Evolutionary conservation across 2,329 filamentous ascomycete species (phyloP).

Genomic region (Orbilia javanica): DNA sequence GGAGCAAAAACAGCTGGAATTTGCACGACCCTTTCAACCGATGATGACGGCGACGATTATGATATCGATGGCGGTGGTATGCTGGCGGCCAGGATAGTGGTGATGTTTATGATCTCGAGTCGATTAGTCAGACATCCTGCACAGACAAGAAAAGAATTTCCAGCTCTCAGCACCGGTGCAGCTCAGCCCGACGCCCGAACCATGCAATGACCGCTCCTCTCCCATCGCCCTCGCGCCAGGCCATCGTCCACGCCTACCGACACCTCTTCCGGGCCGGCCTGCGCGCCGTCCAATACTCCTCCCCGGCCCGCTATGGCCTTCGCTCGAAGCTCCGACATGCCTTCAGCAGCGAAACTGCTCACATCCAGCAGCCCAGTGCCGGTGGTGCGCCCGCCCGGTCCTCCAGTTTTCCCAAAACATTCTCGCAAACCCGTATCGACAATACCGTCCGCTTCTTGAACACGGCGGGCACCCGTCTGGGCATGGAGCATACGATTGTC

Average conservation of each 20-base stretch:
- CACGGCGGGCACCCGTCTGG: constrained; percentile 73
- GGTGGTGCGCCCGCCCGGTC: constrained; percentile 25
- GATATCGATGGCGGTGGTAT: not conserved
- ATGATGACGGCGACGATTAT: not conserved
- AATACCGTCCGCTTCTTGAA: constrained; percentile 79
- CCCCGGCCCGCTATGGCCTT: constrained; percentile 75
- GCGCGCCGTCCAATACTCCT: constrained; percentile 78
- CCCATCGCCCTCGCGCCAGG: constrained; percentile 61
- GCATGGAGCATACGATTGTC: constrained; percentile 78
- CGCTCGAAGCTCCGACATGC: constrained; percentile 73
- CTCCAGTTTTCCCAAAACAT: constrained; percentile 61
- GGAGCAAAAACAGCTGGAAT: not conserved
- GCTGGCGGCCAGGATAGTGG: no score
- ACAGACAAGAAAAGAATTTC: not conserved
- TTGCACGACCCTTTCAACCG: no score
- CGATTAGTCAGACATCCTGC: not conserved
- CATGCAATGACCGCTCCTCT: constrained; percentile 6
- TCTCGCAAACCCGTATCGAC: constrained; percentile 70
- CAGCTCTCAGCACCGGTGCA: not conserved
- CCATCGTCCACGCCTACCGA: constrained; percentile 76
- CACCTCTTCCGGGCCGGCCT: constrained; percentile 76
- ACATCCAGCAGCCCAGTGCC: constrained; percentile 60
- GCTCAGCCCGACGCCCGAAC: not conserved
- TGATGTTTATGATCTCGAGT: not conserved
- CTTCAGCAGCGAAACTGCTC: constrained; percentile 69